phyloP scores from a whole-genome alignment of 257 asterid species.

The Nicotiana tabacum region DNA sequence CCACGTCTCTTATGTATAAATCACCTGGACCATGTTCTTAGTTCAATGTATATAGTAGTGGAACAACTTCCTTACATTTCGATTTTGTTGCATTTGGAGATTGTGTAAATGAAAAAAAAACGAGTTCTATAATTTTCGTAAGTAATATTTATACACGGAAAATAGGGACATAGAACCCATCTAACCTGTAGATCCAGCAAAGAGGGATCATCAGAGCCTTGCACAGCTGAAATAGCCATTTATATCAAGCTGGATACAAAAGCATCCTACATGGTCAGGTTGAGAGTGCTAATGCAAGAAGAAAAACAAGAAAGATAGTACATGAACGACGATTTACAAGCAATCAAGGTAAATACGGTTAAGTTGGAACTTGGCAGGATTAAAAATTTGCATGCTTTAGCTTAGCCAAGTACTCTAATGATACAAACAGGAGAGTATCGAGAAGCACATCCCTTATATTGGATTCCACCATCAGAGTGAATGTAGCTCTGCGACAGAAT shows the following conservation, averaged over 20 bases:
- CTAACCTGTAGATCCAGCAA: slow-evolving; percentile 2
- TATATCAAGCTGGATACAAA: not conserved
- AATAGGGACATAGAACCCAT: not conserved
- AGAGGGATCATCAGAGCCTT: not conserved
- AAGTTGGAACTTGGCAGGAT: not conserved
- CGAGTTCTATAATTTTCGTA: not conserved
- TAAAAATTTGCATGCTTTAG: not conserved
- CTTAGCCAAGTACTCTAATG: slow-evolving; percentile 1
- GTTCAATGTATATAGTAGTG: not conserved
- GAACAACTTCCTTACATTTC: not conserved
- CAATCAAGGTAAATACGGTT: not conserved
- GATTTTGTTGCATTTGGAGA: not conserved
- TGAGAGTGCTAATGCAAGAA: not conserved
- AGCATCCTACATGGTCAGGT: slow-evolving; percentile 9
- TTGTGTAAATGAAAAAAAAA: not conserved
- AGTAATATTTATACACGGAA: not conserved
- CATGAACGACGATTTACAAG: not conserved
- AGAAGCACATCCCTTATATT: slow-evolving; percentile 1
- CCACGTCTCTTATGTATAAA: not conserved
- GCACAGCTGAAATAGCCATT: slow-evolving; percentile 8
- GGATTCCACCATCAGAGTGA: slow-evolving; percentile 2
- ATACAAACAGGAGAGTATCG: not conserved
- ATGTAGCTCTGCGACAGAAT: not conserved
- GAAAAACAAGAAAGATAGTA: not conserved
- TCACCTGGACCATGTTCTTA: not conserved